Evolutionary conservation across 2,329 filamentous ascomycete genomes (phyloP).

Genomic region (Bipolaris sorokiniana): DNA sequence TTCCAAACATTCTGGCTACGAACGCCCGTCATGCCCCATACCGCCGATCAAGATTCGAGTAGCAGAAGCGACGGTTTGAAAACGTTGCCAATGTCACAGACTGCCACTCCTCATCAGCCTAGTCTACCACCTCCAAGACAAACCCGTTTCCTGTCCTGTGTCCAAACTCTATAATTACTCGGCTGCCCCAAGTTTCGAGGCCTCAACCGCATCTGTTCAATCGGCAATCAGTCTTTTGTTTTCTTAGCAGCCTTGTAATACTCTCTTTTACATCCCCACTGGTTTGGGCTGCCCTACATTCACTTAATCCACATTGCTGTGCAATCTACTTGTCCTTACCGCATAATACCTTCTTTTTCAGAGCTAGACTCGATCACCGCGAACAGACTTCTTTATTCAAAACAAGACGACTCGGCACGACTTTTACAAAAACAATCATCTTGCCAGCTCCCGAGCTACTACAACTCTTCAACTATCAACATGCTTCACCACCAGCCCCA

Average conservation of each 20-base stretch:
- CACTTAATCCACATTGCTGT: constrained; percentile 55
- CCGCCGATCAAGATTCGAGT: constrained; percentile 46
- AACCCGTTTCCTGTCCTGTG: constrained; percentile 37
- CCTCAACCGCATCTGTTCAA: constrained; percentile 49
- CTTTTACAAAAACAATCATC: constrained; percentile 45
- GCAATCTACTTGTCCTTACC: constrained; percentile 45
- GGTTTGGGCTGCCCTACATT: constrained; percentile 61
- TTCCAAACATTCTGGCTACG: constrained; percentile 47
- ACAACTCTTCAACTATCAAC: constrained; percentile 14
- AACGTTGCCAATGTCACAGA: constrained; percentile 50
- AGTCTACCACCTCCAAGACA: constrained; percentile 31
- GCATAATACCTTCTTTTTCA: constrained; percentile 49
- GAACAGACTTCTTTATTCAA: constrained; percentile 47
- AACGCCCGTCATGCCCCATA: constrained; percentile 40
- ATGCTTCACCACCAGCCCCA: constrained; percentile 51
- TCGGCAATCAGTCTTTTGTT: constrained; percentile 49
- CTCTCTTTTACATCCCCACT: constrained; percentile 59
- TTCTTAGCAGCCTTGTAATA: constrained; percentile 51
- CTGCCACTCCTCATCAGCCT: constrained; percentile 50
- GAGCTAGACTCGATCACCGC: constrained; percentile 54
- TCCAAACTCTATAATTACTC: constrained; percentile 46
- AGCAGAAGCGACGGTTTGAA: constrained; percentile 50
- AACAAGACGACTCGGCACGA: constrained; percentile 18
- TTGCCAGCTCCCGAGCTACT: not conserved
- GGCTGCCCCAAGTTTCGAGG: constrained; percentile 47